Conservation (phyloP, 306 rosid genomes). For the Casuarina glauca region DNA sequence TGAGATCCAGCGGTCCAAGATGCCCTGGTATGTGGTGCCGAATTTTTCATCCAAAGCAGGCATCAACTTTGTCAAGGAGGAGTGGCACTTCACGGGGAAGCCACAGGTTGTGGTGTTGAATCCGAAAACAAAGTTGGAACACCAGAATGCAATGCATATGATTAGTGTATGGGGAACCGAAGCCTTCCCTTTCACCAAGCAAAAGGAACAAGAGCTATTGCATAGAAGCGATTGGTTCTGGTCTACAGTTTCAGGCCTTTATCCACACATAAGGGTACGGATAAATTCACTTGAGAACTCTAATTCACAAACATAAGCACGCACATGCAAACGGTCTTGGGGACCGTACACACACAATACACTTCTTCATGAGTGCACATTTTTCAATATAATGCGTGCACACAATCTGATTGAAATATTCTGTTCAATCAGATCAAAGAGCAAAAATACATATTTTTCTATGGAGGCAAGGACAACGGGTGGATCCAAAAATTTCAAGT, state of each 20-base stretch:
- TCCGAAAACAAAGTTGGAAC: conserved; percentile 44
- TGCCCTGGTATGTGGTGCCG: conserved; percentile 48
- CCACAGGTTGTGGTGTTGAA: conserved; percentile 37
- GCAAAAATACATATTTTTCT: conserved; percentile 40
- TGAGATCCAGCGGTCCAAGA: conserved; percentile 33
- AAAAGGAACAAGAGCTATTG: not conserved
- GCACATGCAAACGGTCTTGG: too few species aligned
- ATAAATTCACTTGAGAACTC: not conserved
- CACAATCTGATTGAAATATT: too few species aligned
- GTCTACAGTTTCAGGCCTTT: too few species aligned
- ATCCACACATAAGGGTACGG: too few species aligned
- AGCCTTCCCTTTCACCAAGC: conserved; percentile 44
- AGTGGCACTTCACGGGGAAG: conserved; percentile 45
- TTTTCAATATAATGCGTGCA: too few species aligned
- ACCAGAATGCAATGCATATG: conserved; percentile 47
- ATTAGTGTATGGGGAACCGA: conserved; percentile 46
- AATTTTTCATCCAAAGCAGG: conserved; percentile 32
- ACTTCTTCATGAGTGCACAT: too few species aligned
- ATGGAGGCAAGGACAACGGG: conserved; percentile 41
- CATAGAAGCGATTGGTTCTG: too few species aligned
- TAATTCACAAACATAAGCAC: too few species aligned
- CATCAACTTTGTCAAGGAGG: conserved; percentile 42
- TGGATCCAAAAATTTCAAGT: conserved; percentile 47
- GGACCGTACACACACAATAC: too few species aligned
- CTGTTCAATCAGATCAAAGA: conserved; percentile 27